Percentiles rank a stretch among this genome's conserved stretches.
Evolutionary conservation across 768 basidiomycete species (phyloP).

Genomic region (Dictyophora rubrovolvata): DNA sequence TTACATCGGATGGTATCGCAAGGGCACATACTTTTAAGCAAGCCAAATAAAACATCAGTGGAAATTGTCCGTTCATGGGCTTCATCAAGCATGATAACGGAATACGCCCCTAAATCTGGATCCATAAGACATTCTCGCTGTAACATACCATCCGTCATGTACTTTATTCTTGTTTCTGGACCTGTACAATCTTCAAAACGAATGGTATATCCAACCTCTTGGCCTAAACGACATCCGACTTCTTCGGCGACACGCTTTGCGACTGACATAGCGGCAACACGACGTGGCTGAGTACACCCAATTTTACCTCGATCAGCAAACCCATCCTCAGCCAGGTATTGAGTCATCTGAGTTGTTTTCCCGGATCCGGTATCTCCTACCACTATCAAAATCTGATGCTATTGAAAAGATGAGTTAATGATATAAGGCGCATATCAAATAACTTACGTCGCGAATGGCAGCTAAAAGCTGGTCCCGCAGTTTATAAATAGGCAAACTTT

Average conservation of each 20-base stretch:
- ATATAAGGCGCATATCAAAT: not conserved
- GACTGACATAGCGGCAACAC: constrained; percentile 98
- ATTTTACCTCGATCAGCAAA: constrained; percentile 85
- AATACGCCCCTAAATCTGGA: constrained; percentile 85
- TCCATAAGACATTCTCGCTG: constrained; percentile 96
- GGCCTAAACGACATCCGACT: constrained; percentile 93
- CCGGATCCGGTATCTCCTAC: constrained; percentile 98
- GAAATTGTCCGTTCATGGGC: constrained; percentile 97
- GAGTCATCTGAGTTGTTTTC: constrained; percentile 98
- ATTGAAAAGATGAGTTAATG: constrained; percentile 15
- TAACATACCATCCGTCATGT: constrained; percentile 99
- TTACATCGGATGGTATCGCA: not conserved
- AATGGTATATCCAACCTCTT: constrained; percentile 97
- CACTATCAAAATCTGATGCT: constrained; percentile 97
- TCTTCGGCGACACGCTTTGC: constrained; percentile 98
- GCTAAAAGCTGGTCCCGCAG: constrained; percentile 82
- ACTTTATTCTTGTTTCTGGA: constrained; percentile 98
- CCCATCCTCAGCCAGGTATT: constrained; percentile 93
- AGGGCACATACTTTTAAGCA: constrained; percentile 63
- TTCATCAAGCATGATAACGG: constrained; percentile 96
- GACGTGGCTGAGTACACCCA: constrained; percentile 97
- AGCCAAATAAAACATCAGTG: constrained; percentile 96
- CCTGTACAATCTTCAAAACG: constrained; percentile 99
- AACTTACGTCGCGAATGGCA: constrained; percentile 77
- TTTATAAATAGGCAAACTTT: constrained; percentile 89